These are phyloP conservation scores for Aphanomyces cochlioides DNA, from an alignment of 352 stramenopile genomes.

Conservation along the genomic window DNA sequence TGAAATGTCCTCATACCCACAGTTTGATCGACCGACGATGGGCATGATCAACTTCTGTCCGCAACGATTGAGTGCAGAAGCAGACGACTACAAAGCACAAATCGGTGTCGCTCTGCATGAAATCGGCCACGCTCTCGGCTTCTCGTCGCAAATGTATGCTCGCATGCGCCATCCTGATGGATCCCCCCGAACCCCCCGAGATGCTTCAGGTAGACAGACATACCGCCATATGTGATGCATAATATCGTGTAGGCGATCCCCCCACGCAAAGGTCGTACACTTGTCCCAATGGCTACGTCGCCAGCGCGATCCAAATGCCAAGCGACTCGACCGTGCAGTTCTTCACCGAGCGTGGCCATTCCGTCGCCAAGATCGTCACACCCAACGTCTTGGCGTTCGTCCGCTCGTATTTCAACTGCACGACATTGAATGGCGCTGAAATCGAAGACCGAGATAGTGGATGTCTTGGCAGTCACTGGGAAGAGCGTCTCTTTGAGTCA, in stretches of 20 bases:
- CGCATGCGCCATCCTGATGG: constrained; percentile 25
- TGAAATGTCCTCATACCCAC: too few relatives aligned
- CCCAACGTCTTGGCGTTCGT: background rate
- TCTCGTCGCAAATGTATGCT: constrained; percentile 21
- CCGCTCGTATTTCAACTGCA: constrained; percentile 28
- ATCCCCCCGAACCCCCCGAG: constrained; percentile 17
- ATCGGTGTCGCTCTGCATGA: constrained; percentile 29
- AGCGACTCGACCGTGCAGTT: constrained; percentile 20
- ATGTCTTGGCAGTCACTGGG: constrained; percentile 31
- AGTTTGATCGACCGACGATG: constrained; percentile 49
- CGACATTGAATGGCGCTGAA: constrained; percentile 19
- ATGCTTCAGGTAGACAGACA: too few relatives aligned
- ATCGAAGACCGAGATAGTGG: constrained; percentile 31
- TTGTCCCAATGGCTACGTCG: constrained; percentile 6
- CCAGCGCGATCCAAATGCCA: constrained; percentile 5
- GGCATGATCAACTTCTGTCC: constrained; percentile 35
- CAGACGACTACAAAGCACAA: background rate
- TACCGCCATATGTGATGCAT: too few relatives aligned
- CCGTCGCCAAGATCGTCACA: constrained; percentile 20
- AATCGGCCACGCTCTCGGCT: constrained; percentile 30
- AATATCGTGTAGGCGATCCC: background rate
- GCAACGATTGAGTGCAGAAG: background rate
- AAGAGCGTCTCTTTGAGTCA: constrained; percentile 31
- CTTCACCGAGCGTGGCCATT: background rate
- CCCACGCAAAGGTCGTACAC: background rate